Evolutionary conservation across 2,329 filamentous ascomycete genomes (phyloP), one percentile per base, ranked within the genome.

Genomic region (Cordyceps sp.): DNA sequence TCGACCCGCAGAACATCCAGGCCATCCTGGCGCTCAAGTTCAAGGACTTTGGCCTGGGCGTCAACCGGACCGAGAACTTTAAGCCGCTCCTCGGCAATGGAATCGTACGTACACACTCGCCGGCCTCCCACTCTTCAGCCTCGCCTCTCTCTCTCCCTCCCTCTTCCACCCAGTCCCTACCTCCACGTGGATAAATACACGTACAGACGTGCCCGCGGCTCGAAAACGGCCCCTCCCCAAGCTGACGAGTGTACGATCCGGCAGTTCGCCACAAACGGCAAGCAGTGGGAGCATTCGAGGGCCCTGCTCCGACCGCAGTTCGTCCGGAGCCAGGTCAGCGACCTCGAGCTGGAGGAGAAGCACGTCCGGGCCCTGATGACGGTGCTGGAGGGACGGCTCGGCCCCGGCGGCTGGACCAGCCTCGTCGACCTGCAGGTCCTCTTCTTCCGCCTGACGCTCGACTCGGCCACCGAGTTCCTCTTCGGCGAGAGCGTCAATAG

Each of bases 401-500:
- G 67, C 33, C 18, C 32, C 3, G 35, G 41, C 26, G 40, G 45
- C 31, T 57, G 58, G 45, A 50, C 48, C 2, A 31, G 33, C 4
- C 37, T 41, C 1, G 47, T 64, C 5, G 61, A 68, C 38, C 45
- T 68, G 4, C 55, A 58, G 38, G 54, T 54, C 0, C 45, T 66
- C 9, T 59, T 67, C 42, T 66, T 65, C 48, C 53, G 55, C 25
- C 48, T 64, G 24, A 64, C 64, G 2, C 48, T 67, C 13, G 62
- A 68, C 36, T 56, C 57, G 1, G 53, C 61, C 0, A 64, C 62
- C 12, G 55, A 62, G 26, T 73, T 80, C 40, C 57, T 81, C 13
- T 76, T 78, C 35, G 75, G 76, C 7, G 59, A 72, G 41, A 68
- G 64, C 6, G 48, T 52, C 12, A 47, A 56, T 40, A 53, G 50